Base-by-base conservation (phyloP, 352 stramenopile genomes). In the Phytophthora podocarpi region DNA sequence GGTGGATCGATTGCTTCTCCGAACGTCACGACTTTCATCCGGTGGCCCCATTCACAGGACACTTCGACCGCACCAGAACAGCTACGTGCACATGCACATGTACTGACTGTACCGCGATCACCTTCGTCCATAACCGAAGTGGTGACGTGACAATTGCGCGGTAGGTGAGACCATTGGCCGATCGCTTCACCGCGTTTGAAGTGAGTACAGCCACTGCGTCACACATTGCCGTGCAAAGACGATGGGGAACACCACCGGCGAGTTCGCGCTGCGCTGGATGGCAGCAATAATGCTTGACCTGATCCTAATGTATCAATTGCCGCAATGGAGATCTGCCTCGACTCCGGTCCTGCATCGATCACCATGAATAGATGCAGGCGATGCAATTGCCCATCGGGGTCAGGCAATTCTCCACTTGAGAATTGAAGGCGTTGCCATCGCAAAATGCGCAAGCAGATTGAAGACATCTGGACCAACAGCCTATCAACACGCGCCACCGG, bases 391-490 rank as follows among this genome's bases (percentile, higher is more conserved):
- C 35, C 11, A 24, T 9, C 18, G 9, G 21, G 37, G 27, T 34
- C 16, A 58, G 24, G 26, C 16, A 16, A 21, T 6, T 34, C 32
- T 10, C 10, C 10, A 21, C 32, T 50, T n/a, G n/a, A n/a, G n/a
- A n/a, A n/a, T n/a, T n/a, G n/a, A n/a, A n/a, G n/a, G 21, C 35
- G 18, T n/a, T n/a, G n/a, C n/a, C 46, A 54, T 62, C 45, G 23
- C 42, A 16, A 32, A 68, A 50, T 49, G 30, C 59, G 59, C 59
- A 67, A 67, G 42, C 42, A 53, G 8, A 4, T 55, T 59, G 47
- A 65, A 52, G 41, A 20, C 57, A 43, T 34, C 47, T 52, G 48
- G 39, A 34, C 42, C n/a, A n/a, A n/a, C n/a, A n/a, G n/a, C n/a
- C n/a, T 54, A 49, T 59, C 37, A n/a, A 7, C n/a, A n/a, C 20